Conservation (phyloP, 257 asterid genomes). For the Henckelia pumila region DNA sequence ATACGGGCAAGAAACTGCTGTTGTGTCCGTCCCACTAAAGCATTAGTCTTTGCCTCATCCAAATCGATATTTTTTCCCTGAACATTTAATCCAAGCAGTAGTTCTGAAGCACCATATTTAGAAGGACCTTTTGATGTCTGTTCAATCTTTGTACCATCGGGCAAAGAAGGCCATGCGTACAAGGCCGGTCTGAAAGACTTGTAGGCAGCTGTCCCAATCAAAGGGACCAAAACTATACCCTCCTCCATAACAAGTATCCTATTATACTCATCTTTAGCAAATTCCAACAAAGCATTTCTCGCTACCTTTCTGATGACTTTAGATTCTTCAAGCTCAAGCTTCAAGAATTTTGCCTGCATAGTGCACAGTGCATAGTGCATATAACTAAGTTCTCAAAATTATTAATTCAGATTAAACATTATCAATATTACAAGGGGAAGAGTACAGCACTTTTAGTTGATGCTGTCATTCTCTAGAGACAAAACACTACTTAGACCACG, state of each 20-base stretch:
- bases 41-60: conserved; percentile 68
- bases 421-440: background rate
- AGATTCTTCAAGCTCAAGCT: conserved; percentile 41
- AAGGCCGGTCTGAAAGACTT: conserved; percentile 65
- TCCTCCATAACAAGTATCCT: conserved; percentile 77
- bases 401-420: background rate
- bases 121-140: conserved; percentile 59
- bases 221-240: conserved; percentile 76
- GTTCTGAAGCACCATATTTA: conserved; percentile 70
- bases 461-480: background rate
- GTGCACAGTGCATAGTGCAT: conserved; percentile 34
- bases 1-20: conserved; percentile 87
- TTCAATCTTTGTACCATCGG: conserved; percentile 71
- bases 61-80: conserved; percentile 39
- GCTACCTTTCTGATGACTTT: conserved; percentile 63
- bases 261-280: conserved; percentile 66
- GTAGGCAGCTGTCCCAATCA: conserved; percentile 73
- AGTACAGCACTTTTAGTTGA: background rate
- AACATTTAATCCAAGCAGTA: conserved; percentile 63
- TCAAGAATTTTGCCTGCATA: conserved; percentile 74
- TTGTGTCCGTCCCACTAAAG: conserved; percentile 60
- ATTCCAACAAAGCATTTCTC: conserved; percentile 63
- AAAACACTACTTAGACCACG: background rate
- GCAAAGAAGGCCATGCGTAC: conserved; percentile 84
- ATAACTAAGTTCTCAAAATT: conserved; percentile 14